Evolutionary conservation across 805 yeast species (phyloP).

Genomic region (Lipomyces sp.): DNA sequence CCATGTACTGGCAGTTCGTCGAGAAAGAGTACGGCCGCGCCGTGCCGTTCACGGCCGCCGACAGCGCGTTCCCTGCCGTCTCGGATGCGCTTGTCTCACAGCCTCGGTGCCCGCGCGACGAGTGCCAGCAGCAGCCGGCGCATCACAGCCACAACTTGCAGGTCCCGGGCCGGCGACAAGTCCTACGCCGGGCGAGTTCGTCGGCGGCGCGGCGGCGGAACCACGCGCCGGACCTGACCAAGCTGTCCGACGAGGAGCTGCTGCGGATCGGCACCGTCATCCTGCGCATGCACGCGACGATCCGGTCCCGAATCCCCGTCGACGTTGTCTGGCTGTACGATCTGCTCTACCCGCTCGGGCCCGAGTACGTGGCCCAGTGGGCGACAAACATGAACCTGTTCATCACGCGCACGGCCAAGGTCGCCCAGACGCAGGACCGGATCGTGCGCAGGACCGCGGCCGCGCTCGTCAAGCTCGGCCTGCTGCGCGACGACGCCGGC

Average conservation of each 20-base stretch:
- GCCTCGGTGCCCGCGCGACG: not conserved
- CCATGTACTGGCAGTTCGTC: slow-evolving; percentile 3
- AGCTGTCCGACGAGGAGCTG: not conserved
- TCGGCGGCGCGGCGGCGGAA: too few species aligned
- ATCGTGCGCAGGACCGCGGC: not conserved
- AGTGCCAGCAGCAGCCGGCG: not conserved
- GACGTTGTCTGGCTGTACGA: not conserved
- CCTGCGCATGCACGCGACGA: not conserved
- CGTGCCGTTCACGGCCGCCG: not conserved
- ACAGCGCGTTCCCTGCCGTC: not conserved
- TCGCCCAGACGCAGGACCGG: not conserved
- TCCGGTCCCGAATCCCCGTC: not conserved
- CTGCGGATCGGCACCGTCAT: not conserved
- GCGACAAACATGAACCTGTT: not conserved
- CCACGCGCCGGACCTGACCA: not conserved
- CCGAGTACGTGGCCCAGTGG: slow-evolving; percentile 7
- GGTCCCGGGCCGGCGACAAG: not conserved
- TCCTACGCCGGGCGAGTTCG: too few species aligned
- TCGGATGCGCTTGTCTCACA: not conserved
- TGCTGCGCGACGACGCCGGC: not conserved
- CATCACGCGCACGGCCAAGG: not conserved
- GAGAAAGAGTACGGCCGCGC: not conserved
- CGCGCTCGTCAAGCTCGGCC: not conserved
- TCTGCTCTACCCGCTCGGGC: slow-evolving; percentile 2
- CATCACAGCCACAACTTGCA: not conserved